Percentiles rank a stretch among this genome's conserved stretches.
Conservation (phyloP, 2,329 filamentous ascomycete species). For the Juglanconis sp. region DNA sequence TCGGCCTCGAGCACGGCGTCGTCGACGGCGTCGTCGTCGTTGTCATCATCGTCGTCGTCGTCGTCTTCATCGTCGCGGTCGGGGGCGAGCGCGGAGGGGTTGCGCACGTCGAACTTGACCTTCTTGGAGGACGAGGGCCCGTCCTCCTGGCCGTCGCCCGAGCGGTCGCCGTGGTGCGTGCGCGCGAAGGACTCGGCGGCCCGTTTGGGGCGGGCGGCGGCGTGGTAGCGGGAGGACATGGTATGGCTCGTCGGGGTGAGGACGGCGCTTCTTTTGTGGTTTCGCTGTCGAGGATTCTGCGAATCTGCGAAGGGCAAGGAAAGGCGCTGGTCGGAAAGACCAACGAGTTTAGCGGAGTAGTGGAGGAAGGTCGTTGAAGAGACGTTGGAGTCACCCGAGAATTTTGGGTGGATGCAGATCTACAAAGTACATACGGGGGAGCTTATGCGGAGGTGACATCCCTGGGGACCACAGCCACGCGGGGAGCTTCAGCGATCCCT, state of each 20-base stretch:
- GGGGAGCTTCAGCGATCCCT: not conserved
- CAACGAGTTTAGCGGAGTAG: not conserved
- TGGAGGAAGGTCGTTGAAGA: not conserved
- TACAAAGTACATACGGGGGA: not conserved
- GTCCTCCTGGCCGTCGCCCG: constrained; percentile 30
- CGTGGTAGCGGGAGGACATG: constrained; percentile 54
- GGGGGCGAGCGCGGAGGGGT: constrained; percentile 86
- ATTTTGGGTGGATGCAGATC: constrained; percentile 7
- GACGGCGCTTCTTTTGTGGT: not conserved
- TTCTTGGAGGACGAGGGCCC: constrained; percentile 59
- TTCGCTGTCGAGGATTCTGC: too few species aligned
- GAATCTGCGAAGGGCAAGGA: too few species aligned
- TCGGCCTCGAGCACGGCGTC: constrained; percentile 81
- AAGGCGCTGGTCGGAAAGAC: not conserved
- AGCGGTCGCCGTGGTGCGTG: constrained; percentile 61
- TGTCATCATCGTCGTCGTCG: constrained; percentile 38
- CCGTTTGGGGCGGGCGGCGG: constrained; percentile 75
- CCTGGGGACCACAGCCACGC: not conserved
- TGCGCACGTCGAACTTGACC: constrained; percentile 89
- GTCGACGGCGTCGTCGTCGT: too few species aligned
- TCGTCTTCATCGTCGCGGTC: constrained; percentile 72
- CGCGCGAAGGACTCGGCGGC: constrained; percentile 78
- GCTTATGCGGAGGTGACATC: constrained; percentile 1
- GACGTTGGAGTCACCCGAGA: not conserved
- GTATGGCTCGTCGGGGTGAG: not conserved